Percentiles rank a stretch among this genome's conserved stretches.
phyloP scores from a whole-genome alignment of 2,329 filamentous ascomycete genomes.

The Beauveria pseudobassiana region DNA sequence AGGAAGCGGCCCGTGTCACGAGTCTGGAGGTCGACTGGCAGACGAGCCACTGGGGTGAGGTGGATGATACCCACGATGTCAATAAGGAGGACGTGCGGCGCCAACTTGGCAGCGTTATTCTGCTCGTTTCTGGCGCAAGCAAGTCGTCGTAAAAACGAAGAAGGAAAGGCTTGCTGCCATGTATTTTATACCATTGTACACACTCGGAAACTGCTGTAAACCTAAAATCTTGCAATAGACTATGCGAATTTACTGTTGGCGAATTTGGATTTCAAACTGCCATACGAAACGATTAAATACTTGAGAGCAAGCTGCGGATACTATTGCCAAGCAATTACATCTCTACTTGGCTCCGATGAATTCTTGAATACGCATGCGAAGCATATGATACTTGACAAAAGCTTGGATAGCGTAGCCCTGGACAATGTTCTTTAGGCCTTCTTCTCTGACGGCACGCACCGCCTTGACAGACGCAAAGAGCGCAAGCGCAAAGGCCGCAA shows the following conservation, averaged over 20 bases:
- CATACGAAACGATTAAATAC: neutral
- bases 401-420: slow-evolving; percentile 7
- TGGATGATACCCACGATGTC: slow-evolving; percentile 97
- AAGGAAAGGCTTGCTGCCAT: neutral
- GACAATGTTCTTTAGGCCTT: neutral
- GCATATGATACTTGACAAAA: slow-evolving; percentile 4
- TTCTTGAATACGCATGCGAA: neutral
- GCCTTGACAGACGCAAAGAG: slow-evolving; percentile 4
- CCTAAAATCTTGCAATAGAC: neutral
- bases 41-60: slow-evolving; percentile 86
- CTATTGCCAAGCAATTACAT: neutral
- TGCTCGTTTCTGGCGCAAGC: slow-evolving; percentile 63
- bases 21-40: slow-evolving; percentile 88
- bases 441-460: neutral
- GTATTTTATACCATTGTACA: slow-evolving; percentile 6
- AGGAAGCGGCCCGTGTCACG: slow-evolving; percentile 70
- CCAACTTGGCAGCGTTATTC: slow-evolving; percentile 78
- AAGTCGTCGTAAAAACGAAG: slow-evolving; percentile 12
- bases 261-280: neutral
- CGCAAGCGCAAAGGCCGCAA: neutral
- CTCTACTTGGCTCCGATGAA: neutral
- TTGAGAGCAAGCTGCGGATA: no score
- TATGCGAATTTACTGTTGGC: neutral
- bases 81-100: slow-evolving; percentile 81
- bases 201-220: neutral